Evolutionary conservation across 176 grass and related monocot genomes (phyloP).

Genomic region (Cenchrus purpureus): DNA sequence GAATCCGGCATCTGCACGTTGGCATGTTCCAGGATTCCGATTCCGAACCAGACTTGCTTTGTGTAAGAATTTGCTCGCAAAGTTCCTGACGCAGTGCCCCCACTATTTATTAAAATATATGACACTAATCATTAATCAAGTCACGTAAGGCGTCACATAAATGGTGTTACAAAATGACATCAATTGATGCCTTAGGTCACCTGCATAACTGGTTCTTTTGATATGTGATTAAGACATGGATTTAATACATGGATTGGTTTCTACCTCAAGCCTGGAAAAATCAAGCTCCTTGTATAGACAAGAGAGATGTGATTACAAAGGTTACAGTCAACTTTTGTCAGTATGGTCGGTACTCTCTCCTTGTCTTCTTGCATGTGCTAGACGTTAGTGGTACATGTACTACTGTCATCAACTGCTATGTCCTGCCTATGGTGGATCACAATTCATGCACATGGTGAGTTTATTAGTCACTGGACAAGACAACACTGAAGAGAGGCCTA

Average conservation of each 20-base stretch:
- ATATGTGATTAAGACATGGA: background rate
- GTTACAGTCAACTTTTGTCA: background rate
- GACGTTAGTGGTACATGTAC: background rate
- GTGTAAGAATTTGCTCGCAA: too few species aligned
- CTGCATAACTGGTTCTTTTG: background rate
- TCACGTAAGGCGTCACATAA: too few species aligned
- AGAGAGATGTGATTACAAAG: background rate
- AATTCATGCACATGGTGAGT: slow-evolving; percentile 10
- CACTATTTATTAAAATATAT: too few species aligned
- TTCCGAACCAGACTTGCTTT: too few species aligned
- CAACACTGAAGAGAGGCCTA: background rate
- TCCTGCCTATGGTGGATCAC: background rate
- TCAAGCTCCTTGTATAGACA: background rate
- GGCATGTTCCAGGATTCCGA: too few species aligned
- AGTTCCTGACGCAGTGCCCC: too few species aligned
- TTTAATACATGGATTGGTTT: background rate
- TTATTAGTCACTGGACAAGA: background rate
- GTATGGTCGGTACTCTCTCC: background rate
- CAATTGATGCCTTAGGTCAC: background rate
- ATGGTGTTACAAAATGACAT: background rate
- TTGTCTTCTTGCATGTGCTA: background rate
- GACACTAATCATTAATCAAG: too few species aligned
- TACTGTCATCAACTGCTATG: background rate
- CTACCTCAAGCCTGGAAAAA: background rate
- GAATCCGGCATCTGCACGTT: too few species aligned